Base-by-base conservation (phyloP, 2,329 filamentous ascomycete species). In the Talaromyces sp. region DNA sequence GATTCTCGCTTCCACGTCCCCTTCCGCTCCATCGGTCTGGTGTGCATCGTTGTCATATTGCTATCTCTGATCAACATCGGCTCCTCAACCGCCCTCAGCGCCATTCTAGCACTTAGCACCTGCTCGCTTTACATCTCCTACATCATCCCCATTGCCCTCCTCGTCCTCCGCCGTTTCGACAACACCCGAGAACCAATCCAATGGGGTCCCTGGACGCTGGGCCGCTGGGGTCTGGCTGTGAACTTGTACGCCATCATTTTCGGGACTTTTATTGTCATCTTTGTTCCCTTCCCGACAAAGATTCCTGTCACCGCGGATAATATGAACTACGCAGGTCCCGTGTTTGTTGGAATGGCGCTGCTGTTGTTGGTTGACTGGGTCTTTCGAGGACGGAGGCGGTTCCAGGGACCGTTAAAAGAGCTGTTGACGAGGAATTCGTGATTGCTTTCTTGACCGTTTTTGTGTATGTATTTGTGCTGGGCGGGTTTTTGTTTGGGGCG, bases 1-100 rank as follows among this genome's bases (percentile, higher is more conserved):
- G 71, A 74, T 59, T 64, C 64, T 6, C 71, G 67, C 6, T 68
- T 69, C 42, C 67, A 69, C 47, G 72, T 62, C 9, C 77, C 78
- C 0, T 67, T 72, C 47, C 75, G 75, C 8, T 72, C 76, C 4
- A 69, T 79, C 30, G 65, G 71, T 54, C 64, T 77, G 9, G 70
- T 72, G 9, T 69, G 69, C 32, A 57, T 67, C 2, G 68, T 77
- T 36, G 70, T 73, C 22, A 64, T 73, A 53, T 28, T 73, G 13
- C 67, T 79, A 11, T 69, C 74, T 22, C 65, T 75, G 4, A 70
- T 79, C 55, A 78, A 78, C 55, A 70, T 80, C 57, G 76, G 73
- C 13, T 73, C 71, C 19, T 71, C 70, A 10, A 71, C 73, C 2
- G 77, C 77, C 1, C 73, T 79, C 19, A 70, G 70, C 19, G 77